Evolutionary conservation across 139 green algal genomes (phyloP).

Genomic region (Coelastrella sp.): DNA sequence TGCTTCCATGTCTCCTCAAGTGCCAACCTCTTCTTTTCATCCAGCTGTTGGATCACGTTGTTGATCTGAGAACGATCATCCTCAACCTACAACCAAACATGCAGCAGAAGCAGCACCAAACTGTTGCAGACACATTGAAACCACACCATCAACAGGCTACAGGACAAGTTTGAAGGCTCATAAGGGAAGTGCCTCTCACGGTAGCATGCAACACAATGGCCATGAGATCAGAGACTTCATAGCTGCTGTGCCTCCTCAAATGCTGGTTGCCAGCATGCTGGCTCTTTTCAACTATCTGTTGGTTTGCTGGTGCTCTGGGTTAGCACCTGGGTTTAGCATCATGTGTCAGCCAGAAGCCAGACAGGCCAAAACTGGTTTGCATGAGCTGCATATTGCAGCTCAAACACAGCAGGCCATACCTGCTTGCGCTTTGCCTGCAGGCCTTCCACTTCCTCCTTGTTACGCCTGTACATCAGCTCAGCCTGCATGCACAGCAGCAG

Average conservation of each 20-base stretch:
- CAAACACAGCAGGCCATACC: constrained; percentile 1
- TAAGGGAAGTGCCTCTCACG: too few relatives aligned
- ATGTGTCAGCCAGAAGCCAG: not conserved
- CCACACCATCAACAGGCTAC: too few relatives aligned
- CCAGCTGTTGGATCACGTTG: constrained; percentile 91
- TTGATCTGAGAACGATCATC: constrained; percentile 53
- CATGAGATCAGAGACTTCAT: too few relatives aligned
- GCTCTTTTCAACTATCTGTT: too few relatives aligned
- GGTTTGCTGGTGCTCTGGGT: too few relatives aligned
- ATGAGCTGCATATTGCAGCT: not conserved
- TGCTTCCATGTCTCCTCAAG: constrained; percentile 94
- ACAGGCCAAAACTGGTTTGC: not conserved
- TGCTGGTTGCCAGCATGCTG: too few relatives aligned
- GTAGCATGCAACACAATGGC: too few relatives aligned
- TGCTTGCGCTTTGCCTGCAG: constrained; percentile 60
- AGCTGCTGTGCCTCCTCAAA: too few relatives aligned
- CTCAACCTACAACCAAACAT: constrained; percentile 33
- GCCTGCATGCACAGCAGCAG: constrained; percentile 40
- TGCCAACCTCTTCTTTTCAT: constrained; percentile 95
- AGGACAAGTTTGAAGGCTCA: too few relatives aligned
- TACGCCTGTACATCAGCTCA: constrained; percentile 58
- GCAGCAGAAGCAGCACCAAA: not conserved
- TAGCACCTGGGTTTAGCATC: too few relatives aligned
- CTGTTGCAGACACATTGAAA: too few relatives aligned
- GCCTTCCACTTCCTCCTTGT: constrained; percentile 77